Evolutionary conservation across 768 basidiomycete genomes (phyloP), one percentile per base, ranked within the genome.

Genomic region (Rhodotorula paludigena): DNA sequence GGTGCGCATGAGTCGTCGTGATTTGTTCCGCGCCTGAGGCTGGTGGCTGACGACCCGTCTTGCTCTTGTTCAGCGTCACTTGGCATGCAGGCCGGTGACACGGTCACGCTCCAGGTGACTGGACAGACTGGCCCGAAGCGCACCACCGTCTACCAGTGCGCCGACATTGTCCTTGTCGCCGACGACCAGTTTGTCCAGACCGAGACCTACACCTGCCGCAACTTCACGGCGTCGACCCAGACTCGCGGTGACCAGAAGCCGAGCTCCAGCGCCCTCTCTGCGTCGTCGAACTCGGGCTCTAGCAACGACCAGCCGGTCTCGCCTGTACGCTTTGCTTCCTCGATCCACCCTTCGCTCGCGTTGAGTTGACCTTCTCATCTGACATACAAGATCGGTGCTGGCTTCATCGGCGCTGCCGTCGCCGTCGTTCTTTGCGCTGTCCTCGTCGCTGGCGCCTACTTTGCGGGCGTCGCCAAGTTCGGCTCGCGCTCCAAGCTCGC

Each of bases 101-200:
- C 65, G 55, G 69, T 62, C 7, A 73, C 71, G 20, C 59, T 74
- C 35, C 57, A 71, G 61, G 49, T 71, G 52, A 69, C 67, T 49
- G 73, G 68, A 48, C 65, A 74, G 55, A 70, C 71, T 6, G 56
- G 70, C 56, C 30, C 28, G 5, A 30, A 49, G 39, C 30, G 38
- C 23, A 57, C 55, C 38, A 57, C 69, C 53, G 64, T 61, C 57
- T 74, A 73, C 61, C 63, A 72, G 41, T 76, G 75, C 41, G 75
- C 75, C 56, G 75, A 76, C 52, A 60, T 76, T 57, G 71, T 42
- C 15, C 66, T 76, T 21, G 70, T 74, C 42, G 63, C 49, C 2
- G 20, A 71, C 8, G 52, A 62, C 38, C 47, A 39, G 8, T 74
- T 62, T 44, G 63, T 62, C 45, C 42, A 67, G 3, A 60, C 64